A percentile compares a stretch with the other conserved stretches of the same genome.
These are phyloP conservation scores for Oryza nivara DNA, from an alignment of 176 grass and related monocot species.

Conservation along the genomic window DNA sequence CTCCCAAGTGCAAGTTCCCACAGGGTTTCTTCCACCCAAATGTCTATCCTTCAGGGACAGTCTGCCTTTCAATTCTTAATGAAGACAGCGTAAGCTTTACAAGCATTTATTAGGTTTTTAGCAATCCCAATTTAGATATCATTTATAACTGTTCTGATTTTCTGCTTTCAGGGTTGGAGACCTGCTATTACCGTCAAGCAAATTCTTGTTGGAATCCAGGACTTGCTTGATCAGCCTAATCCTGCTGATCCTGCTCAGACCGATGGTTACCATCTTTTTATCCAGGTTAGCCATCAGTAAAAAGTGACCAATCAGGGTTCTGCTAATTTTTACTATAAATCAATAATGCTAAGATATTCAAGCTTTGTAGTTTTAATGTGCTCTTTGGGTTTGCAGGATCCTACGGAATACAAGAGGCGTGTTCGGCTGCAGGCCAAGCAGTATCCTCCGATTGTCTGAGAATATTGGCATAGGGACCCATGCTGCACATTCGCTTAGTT, in stretches of 20 bases:
- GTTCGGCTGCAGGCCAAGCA: slow-evolving; percentile 76
- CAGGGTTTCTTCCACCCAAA: slow-evolving; percentile 81
- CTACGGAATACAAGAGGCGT: slow-evolving; percentile 74
- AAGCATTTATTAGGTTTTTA: slow-evolving; percentile 5
- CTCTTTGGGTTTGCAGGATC: slow-evolving; percentile 54
- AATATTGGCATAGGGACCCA: slow-evolving; percentile 34
- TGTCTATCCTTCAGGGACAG: slow-evolving; percentile 78
- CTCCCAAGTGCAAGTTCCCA: slow-evolving; percentile 80
- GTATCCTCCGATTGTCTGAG: slow-evolving; percentile 72
- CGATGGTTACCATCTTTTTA: slow-evolving; percentile 91
- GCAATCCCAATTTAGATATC: background rate
- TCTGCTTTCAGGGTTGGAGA: slow-evolving; percentile 72
- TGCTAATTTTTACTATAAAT: background rate
- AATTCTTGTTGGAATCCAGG: slow-evolving; percentile 89
- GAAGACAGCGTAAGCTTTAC: slow-evolving; percentile 66
- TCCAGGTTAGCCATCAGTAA: slow-evolving; percentile 69
- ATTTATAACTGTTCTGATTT: slow-evolving; percentile 4
- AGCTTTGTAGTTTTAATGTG: background rate
- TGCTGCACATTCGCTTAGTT: slow-evolving; percentile 59
- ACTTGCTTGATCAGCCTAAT: slow-evolving; percentile 92
- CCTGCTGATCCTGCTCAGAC: slow-evolving; percentile 89
- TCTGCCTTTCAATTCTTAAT: slow-evolving; percentile 78
- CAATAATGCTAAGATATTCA: background rate
- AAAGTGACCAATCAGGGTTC: background rate
- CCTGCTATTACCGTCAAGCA: slow-evolving; percentile 98